Conservation (phyloP, 1,284 basidiomycete genomes). For the Ustilago loliicola region DNA sequence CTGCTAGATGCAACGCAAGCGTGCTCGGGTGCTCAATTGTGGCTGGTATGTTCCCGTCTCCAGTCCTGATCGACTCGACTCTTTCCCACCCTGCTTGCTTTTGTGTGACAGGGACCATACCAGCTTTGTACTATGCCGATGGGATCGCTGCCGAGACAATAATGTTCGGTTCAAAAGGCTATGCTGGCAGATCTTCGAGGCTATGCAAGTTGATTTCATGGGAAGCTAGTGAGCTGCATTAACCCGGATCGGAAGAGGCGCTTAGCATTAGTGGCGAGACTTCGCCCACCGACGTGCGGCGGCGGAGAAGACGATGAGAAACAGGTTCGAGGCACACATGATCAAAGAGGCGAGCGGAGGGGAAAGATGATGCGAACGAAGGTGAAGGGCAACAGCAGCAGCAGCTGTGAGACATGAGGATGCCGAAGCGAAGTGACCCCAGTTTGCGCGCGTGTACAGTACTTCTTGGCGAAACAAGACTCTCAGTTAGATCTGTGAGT, state of each 20-base stretch:
- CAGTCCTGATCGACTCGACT: neutral
- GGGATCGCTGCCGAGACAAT: neutral
- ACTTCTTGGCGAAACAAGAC: constrained; percentile 7
- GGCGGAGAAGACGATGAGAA: constrained; percentile 1
- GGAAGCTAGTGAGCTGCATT: neutral
- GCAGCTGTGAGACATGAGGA: neutral
- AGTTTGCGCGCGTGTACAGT: constrained; percentile 1
- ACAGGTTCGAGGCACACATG: neutral
- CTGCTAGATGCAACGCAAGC: constrained; percentile 12
- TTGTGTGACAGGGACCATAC: neutral
- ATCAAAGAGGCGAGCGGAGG: too few species aligned
- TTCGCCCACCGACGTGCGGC: neutral
- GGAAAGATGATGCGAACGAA: too few species aligned
- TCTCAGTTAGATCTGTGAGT: too few species aligned
- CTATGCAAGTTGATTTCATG: neutral
- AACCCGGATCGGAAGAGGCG: constrained; percentile 16
- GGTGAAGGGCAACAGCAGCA: neutral
- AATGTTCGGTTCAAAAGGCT: neutral
- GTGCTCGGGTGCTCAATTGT: constrained; percentile 15
- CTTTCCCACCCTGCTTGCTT: neutral
- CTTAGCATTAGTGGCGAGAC: constrained; percentile 1
- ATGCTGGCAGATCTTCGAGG: neutral
- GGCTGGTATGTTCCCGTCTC: constrained; percentile 10
- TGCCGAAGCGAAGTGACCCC: neutral
- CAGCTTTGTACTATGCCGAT: neutral